These are phyloP conservation scores for Patellaria atrata DNA, from an alignment of 495 filamentous ascomycete genomes.

Conservation along the genomic window DNA sequence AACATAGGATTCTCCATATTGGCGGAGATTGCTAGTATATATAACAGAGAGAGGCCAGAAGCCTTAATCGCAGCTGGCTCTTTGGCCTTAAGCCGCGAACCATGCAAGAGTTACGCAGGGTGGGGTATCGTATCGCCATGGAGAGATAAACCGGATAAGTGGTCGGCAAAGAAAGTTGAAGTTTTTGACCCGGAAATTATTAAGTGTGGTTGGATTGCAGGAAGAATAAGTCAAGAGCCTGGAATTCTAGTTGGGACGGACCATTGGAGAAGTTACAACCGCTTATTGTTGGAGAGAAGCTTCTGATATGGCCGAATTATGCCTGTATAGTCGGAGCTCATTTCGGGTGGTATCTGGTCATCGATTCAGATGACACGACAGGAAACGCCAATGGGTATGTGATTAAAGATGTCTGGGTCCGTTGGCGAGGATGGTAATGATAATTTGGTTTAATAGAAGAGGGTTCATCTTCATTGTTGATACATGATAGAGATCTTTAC, in stretches of 20 bases:
- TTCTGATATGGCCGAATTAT: conserved; percentile 75
- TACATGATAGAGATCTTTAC: too few species aligned
- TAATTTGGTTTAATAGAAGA: too few species aligned
- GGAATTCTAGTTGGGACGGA: conserved; percentile 33
- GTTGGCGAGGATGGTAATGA: conserved; percentile 31
- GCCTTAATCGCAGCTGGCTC: conserved; percentile 56
- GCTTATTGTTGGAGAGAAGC: conserved; percentile 42
- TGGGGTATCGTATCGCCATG: conserved; percentile 53
- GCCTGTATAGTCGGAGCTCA: conserved; percentile 64
- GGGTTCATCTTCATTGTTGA: too few species aligned
- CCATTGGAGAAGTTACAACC: conserved; percentile 36
- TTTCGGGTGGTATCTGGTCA: conserved; percentile 61
- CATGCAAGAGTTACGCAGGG: conserved; percentile 51
- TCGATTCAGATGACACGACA: conserved; percentile 39
- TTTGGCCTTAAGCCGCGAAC: conserved; percentile 63
- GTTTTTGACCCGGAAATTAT: conserved; percentile 21
- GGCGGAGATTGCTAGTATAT: conserved; percentile 58
- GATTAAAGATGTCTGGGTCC: conserved; percentile 28
- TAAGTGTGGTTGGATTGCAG: conserved; percentile 28
- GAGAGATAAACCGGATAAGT: not conserved
- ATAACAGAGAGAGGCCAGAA: conserved; percentile 49
- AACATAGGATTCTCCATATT: conserved; percentile 57
- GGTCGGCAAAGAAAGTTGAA: not conserved
- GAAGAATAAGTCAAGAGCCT: conserved; percentile 29
- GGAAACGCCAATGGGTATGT: conserved; percentile 32